Evolutionary conservation across 2,329 filamentous ascomycete species (phyloP).

Genomic region (Apiospora aurea): DNA sequence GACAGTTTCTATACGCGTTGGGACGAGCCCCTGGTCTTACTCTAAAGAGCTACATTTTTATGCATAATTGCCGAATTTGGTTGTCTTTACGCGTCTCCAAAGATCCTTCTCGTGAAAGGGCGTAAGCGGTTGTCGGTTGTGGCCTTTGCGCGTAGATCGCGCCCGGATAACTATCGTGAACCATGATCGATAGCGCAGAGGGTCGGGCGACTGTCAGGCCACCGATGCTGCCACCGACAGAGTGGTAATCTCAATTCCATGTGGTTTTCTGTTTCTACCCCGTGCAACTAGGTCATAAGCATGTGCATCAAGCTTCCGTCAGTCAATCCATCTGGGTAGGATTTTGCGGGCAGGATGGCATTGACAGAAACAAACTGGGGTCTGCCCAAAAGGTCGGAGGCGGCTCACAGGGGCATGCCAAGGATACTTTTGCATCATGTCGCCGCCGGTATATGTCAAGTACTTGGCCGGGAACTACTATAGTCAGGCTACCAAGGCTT

Average conservation of each 20-base stretch:
- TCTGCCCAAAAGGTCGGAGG: background rate
- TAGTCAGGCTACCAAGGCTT: background rate
- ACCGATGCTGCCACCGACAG: slow-evolving; percentile 13
- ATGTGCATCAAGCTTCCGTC: slow-evolving; percentile 1
- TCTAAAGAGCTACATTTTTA: background rate
- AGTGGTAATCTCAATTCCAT: slow-evolving; percentile 3
- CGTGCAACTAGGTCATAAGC: background rate
- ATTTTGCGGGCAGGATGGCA: slow-evolving; percentile 6
- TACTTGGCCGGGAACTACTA: background rate
- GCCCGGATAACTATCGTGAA: slow-evolving; percentile 9
- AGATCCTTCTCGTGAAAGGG: background rate
- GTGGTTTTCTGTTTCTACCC: slow-evolving; percentile 5
- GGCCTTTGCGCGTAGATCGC: slow-evolving; percentile 13
- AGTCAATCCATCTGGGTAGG: background rate
- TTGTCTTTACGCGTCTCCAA: background rate
- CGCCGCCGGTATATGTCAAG: background rate
- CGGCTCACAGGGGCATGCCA: too few species aligned
- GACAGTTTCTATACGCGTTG: background rate
- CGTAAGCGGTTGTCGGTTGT: background rate
- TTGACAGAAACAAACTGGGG: background rate
- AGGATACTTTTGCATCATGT: background rate
- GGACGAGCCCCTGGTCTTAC: background rate
- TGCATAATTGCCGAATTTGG: background rate
- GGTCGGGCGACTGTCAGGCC: slow-evolving; percentile 15
- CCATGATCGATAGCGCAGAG: slow-evolving; percentile 8